phyloP scores from a whole-genome alignment of 805 yeast genomes.

The Maudiozyma bulderi region DNA sequence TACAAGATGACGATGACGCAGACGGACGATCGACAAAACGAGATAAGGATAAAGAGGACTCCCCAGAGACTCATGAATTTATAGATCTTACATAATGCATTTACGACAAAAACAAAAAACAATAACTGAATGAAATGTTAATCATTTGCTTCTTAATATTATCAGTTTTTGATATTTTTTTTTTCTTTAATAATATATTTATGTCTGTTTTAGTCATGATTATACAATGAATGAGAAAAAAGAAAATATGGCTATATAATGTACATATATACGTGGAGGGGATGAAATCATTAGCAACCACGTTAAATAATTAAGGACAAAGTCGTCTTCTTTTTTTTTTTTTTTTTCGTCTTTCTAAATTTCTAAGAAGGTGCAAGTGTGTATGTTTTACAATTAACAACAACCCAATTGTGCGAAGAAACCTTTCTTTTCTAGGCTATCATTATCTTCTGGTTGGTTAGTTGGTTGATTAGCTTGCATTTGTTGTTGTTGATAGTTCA shows the following conservation, averaged over 20 bases:
- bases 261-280: not conserved
- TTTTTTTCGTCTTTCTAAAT: not conserved
- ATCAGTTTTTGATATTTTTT: not conserved
- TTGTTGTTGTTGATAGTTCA: slow-evolving; percentile 4
- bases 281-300: not conserved
- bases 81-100: slow-evolving; percentile 14
- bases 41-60: not conserved
- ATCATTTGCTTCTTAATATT: too few species aligned
- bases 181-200: not conserved
- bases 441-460: slow-evolving; percentile 11
- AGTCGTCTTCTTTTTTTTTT: not conserved
- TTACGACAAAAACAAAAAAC: not conserved
- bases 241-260: not conserved
- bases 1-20: slow-evolving; percentile 12
- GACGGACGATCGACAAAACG: not conserved
- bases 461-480: slow-evolving; percentile 2
- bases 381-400: slow-evolving; percentile 15
- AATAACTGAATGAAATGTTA: not conserved
- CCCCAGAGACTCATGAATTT: slow-evolving; percentile 3
- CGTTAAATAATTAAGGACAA: not conserved
- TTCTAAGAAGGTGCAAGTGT: not conserved
- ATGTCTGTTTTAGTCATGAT: not conserved
- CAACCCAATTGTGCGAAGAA: slow-evolving; percentile 29
- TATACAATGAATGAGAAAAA: not conserved
- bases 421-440: slow-evolving; percentile 21